Conservation (phyloP, 345 rosid species). For the Salix exigua region DNA sequence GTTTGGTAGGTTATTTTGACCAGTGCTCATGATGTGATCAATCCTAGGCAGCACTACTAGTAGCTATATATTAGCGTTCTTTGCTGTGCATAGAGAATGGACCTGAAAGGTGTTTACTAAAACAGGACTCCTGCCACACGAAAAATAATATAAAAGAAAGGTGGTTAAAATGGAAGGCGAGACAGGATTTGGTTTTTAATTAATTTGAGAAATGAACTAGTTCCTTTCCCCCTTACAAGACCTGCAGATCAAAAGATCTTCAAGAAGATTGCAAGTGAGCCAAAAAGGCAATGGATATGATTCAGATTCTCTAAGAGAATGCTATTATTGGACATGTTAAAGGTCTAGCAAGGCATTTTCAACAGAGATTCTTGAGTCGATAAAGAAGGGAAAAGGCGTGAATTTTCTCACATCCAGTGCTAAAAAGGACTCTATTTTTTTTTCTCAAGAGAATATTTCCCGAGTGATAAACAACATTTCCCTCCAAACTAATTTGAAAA, state of each 20-base stretch:
- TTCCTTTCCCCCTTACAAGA: neutral
- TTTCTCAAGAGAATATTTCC: neutral
- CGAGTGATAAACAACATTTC: neutral
- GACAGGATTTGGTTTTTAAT: neutral
- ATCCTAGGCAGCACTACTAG: neutral
- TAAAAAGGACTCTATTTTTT: neutral
- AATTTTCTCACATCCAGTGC: neutral
- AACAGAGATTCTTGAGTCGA: neutral
- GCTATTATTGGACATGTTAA: neutral
- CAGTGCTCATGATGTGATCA: neutral
- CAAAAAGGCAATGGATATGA: neutral
- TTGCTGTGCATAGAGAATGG: slow-evolving; percentile 5
- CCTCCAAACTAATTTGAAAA: neutral
- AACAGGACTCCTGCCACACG: slow-evolving; percentile 11
- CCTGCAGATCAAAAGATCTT: neutral
- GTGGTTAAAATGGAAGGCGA: slow-evolving; percentile 18
- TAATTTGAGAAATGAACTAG: neutral
- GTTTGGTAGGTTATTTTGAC: neutral
- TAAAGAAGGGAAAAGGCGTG: neutral
- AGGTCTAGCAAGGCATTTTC: neutral
- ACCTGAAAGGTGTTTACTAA: slow-evolving; percentile 7
- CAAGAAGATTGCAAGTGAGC: neutral
- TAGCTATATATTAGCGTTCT: neutral
- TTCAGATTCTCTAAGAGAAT: neutral
- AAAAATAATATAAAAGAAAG: neutral